A percentile compares a stretch with the other conserved stretches of the same genome.
phyloP scores from a whole-genome alignment of 345 rosid genomes.

The Eucalyptus pumila region DNA sequence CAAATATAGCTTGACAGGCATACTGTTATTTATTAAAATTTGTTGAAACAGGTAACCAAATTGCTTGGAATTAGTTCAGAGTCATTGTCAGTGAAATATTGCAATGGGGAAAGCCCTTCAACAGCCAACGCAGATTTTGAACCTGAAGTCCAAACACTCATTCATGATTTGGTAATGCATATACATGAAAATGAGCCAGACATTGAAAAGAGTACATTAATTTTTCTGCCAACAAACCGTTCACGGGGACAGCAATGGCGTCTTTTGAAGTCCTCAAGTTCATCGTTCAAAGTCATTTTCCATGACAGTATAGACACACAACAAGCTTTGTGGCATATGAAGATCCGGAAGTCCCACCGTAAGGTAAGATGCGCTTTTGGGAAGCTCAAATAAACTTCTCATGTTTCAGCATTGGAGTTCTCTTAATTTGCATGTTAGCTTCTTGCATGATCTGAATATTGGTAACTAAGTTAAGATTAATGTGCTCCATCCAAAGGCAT shows the following conservation, averaged over 20 bases:
- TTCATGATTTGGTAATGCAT: constrained; percentile 54
- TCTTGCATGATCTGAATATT: background rate
- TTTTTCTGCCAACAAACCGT: constrained; percentile 86
- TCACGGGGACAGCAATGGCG: constrained; percentile 77
- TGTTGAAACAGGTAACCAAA: constrained; percentile 35
- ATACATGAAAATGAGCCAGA: constrained; percentile 74
- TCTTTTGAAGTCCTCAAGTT: constrained; percentile 35
- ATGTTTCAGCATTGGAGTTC: background rate
- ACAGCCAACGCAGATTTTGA: constrained; percentile 47
- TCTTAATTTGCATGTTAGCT: background rate
- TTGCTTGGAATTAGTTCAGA: constrained; percentile 50
- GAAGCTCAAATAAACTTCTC: background rate
- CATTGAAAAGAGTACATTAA: constrained; percentile 76
- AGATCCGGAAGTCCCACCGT: constrained; percentile 68
- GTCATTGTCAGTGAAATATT: constrained; percentile 22
- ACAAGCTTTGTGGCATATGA: constrained; percentile 78
- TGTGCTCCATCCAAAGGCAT: background rate
- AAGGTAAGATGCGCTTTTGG: constrained; percentile 31
- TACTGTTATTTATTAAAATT: background rate
- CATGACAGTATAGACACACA: constrained; percentile 70
- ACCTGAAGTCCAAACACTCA: constrained; percentile 64
- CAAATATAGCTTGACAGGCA: background rate
- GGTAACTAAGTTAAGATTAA: background rate
- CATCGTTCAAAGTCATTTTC: constrained; percentile 60
- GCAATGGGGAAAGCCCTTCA: constrained; percentile 54